phyloP scores from a whole-genome alignment of 345 rosid genomes.

The Acer campestre region DNA sequence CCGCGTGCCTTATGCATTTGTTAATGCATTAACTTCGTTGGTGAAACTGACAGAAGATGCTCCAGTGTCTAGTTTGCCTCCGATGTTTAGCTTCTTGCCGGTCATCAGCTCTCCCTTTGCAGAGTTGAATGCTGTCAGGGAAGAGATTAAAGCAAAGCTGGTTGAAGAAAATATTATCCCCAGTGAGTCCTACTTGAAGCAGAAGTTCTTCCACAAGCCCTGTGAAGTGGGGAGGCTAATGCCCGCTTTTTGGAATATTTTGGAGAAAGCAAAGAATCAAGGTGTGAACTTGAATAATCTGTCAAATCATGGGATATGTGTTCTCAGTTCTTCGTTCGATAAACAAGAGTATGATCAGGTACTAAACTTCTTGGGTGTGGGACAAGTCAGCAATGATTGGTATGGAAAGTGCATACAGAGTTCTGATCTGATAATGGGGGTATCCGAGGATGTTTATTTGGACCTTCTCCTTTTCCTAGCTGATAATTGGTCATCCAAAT shows the following conservation, averaged over 20 bases:
- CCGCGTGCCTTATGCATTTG: constrained; percentile 58
- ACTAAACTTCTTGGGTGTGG: constrained; percentile 56
- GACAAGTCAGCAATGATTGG: constrained; percentile 48
- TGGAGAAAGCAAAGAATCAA: constrained; percentile 48
- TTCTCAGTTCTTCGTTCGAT: constrained; percentile 57
- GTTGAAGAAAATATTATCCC: constrained; percentile 52
- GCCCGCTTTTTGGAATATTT: constrained; percentile 60
- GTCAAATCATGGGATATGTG: constrained; percentile 54
- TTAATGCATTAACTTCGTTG: constrained; percentile 56
- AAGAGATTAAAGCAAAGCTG: constrained; percentile 39
- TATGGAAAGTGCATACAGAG: constrained; percentile 61
- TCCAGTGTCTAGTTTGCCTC: constrained; percentile 50
- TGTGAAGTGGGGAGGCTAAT: constrained; percentile 53
- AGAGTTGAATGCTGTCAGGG: constrained; percentile 47
- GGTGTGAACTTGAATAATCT: constrained; percentile 59
- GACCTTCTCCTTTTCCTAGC: constrained; percentile 55
- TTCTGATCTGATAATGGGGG: constrained; percentile 49
- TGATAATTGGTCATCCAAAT: constrained; percentile 49
- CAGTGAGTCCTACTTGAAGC: constrained; percentile 48
- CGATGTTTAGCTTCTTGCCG: constrained; percentile 63
- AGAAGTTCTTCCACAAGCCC: constrained; percentile 67
- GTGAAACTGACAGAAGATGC: constrained; percentile 52
- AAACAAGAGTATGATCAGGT: constrained; percentile 28
- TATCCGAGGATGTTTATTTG: constrained; percentile 49
- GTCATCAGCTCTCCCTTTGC: constrained; percentile 34